Conservation (phyloP, 768 basidiomycete species). For the Leccinellum rugosiceps region DNA sequence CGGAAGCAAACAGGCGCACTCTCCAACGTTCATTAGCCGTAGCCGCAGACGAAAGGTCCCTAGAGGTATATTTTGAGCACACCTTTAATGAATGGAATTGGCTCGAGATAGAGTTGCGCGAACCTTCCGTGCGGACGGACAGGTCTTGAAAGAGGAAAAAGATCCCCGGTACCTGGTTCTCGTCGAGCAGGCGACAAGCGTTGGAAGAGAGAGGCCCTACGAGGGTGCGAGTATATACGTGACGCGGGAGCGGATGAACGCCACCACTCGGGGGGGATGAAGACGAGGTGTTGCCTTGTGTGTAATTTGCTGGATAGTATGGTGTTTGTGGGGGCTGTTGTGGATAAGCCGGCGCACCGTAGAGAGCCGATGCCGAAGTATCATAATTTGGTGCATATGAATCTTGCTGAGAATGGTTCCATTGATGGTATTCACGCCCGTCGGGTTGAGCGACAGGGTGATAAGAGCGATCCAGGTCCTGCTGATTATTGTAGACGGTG, state of each 20-base stretch:
- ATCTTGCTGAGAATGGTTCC: slow-evolving; percentile 28
- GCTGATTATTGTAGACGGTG: slow-evolving; percentile 20
- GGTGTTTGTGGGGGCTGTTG: slow-evolving; percentile 30
- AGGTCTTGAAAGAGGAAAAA: slow-evolving; percentile 96
- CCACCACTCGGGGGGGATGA: slow-evolving; percentile 30
- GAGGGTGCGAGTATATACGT: slow-evolving; percentile 81
- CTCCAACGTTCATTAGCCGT: slow-evolving; percentile 86
- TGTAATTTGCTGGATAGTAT: slow-evolving; percentile 27
- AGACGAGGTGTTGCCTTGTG: slow-evolving; percentile 22
- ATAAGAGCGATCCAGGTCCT: slow-evolving; percentile 35
- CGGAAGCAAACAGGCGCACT: slow-evolving; percentile 55
- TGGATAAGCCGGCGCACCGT: slow-evolving; percentile 25
- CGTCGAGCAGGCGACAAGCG: slow-evolving; percentile 80
- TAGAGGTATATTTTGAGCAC: slow-evolving; percentile 30
- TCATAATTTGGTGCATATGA: slow-evolving; percentile 27
- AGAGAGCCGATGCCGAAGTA: slow-evolving; percentile 14
- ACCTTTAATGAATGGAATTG: slow-evolving; percentile 21
- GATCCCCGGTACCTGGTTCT: slow-evolving; percentile 81
- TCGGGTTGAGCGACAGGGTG: slow-evolving; percentile 37
- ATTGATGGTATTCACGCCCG: slow-evolving; percentile 34
- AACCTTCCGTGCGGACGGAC: slow-evolving; percentile 90
- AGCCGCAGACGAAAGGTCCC: slow-evolving; percentile 84
- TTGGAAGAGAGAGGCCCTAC: slow-evolving; percentile 88
- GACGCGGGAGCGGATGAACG: slow-evolving; percentile 51
- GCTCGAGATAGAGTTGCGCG: slow-evolving; percentile 27